A percentile compares a stretch with the other conserved stretches of the same genome.
Evolutionary conservation across 352 stramenopile species (phyloP).

Genomic region (Salisapilia sapeloensis): DNA sequence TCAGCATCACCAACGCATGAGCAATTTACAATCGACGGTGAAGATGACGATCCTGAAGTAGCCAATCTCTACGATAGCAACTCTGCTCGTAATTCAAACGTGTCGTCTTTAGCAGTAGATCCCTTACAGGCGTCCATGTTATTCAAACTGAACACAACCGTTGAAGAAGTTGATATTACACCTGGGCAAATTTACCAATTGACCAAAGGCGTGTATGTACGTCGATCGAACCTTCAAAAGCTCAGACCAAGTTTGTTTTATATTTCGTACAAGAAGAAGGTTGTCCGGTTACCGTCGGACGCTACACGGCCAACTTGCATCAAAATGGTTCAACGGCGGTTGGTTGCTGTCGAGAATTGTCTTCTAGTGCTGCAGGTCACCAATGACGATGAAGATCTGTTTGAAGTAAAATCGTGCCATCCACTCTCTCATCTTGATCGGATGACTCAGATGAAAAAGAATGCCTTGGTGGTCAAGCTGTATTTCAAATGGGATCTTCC

Average conservation of each 20-base stretch:
- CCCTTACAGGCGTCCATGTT: too few species aligned
- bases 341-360: constrained; percentile 58
- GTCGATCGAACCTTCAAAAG: constrained; percentile 50
- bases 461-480: constrained; percentile 71
- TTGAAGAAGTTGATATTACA: too few species aligned
- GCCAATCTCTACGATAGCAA: not conserved
- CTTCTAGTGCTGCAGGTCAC: constrained; percentile 64
- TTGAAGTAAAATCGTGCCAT: constrained; percentile 63
- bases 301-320: constrained; percentile 1
- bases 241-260: constrained; percentile 77
- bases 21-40: constrained; percentile 13
- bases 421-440: constrained; percentile 43
- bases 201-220: constrained; percentile 35
- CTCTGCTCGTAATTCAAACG: not conserved
- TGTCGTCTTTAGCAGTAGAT: too few species aligned
- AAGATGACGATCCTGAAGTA: constrained; percentile 1
- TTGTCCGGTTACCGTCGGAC: constrained; percentile 1
- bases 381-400: constrained; percentile 52
- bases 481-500: constrained; percentile 69
- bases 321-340: constrained; percentile 31
- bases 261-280: constrained; percentile 78
- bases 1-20: constrained; percentile 1
- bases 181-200: constrained; percentile 20
- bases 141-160: too few species aligned
- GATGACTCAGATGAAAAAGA: constrained; percentile 84